Evolutionary conservation across 2,329 filamentous ascomycete species (phyloP).

Genomic region (Didymella glomerata): DNA sequence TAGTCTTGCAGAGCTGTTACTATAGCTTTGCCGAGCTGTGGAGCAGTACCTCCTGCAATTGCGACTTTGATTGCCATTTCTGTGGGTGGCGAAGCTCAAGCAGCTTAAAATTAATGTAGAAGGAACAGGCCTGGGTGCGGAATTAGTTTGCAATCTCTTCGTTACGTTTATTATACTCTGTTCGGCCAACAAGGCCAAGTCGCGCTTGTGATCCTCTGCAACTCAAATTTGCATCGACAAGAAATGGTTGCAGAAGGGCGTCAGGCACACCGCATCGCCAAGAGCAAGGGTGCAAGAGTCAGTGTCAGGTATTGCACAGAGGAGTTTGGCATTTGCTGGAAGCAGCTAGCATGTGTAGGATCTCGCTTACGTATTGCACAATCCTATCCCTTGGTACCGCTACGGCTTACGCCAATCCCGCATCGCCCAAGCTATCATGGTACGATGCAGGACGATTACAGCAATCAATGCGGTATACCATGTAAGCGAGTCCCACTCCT

Average conservation of each 20-base stretch:
- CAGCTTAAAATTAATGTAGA: too few species aligned
- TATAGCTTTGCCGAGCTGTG: background rate
- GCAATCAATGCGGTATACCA: too few species aligned
- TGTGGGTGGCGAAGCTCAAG: too few species aligned
- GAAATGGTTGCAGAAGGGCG: background rate
- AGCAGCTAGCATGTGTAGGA: background rate
- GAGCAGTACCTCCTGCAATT: background rate
- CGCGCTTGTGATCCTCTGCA: background rate
- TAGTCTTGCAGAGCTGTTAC: background rate
- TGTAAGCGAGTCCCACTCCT: constrained; percentile 25
- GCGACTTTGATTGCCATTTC: background rate
- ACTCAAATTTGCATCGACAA: background rate
- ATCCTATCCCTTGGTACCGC: background rate
- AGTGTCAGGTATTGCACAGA: background rate
- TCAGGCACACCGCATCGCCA: background rate
- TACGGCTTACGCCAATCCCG: constrained; percentile 4
- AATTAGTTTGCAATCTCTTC: too few species aligned
- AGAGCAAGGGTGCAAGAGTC: background rate
- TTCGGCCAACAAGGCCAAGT: background rate
- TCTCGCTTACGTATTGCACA: background rate
- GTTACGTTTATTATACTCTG: background rate
- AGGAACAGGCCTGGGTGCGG: too few species aligned
- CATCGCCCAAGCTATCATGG: too few species aligned
- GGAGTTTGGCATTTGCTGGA: background rate
- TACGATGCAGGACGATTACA: too few species aligned